Percentiles rank a stretch among this genome's conserved stretches.
These are phyloP conservation scores for Liriodendron chinense DNA, from an alignment of 164 flowering plant species.

Conservation along the genomic window DNA sequence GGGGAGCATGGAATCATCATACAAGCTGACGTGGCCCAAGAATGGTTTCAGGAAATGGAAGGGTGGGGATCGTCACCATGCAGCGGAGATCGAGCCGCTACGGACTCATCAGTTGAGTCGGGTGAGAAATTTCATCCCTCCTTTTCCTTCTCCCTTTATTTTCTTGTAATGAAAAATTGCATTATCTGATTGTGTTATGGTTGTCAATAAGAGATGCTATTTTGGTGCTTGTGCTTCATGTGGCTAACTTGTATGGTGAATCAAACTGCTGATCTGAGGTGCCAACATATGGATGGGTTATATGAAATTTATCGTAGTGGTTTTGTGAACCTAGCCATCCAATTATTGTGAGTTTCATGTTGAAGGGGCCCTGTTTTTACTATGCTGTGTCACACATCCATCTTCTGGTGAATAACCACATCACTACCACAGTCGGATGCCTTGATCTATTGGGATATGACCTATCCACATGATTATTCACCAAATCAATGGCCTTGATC, in stretches of 20 bases:
- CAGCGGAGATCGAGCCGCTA: conserved; percentile 34
- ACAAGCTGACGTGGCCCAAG: conserved; percentile 62
- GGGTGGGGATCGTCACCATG: conserved; percentile 42
- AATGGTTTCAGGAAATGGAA: conserved; percentile 75
- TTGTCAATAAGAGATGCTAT: neutral
- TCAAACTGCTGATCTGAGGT: neutral
- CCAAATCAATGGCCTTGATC: neutral
- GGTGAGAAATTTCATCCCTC: conserved; percentile 34
- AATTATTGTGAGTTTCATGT: neutral
- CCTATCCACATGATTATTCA: neutral
- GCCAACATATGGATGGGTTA: neutral
- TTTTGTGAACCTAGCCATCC: neutral
- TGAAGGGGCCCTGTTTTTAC: neutral
- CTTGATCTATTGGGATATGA: neutral
- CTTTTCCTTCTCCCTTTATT: neutral
- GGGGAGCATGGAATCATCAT: conserved; percentile 42
- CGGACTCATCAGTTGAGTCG: conserved; percentile 35
- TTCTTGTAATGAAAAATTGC: too few relatives aligned
- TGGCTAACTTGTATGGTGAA: neutral
- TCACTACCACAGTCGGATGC: neutral
- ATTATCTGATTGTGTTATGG: neutral
- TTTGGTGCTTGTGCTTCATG: too few relatives aligned
- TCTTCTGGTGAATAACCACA: neutral
- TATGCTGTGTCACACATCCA: neutral
- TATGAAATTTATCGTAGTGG: neutral